phyloP scores from a whole-genome alignment of 129 eudicot species.

The Chrysanthemum seticuspe region DNA sequence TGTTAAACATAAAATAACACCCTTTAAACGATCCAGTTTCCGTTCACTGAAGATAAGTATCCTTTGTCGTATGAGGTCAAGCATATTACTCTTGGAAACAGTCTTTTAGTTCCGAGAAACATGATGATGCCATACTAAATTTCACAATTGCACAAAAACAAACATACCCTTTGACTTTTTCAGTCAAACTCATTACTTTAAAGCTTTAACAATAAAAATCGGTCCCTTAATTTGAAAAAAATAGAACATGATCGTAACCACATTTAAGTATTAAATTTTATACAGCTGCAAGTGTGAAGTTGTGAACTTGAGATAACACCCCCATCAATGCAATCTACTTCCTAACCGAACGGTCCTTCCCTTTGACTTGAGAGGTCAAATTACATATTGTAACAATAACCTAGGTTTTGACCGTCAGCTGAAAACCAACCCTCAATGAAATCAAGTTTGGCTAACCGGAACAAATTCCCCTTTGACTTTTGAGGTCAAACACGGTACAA shows the following conservation, averaged over 20 bases:
- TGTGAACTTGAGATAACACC: background rate
- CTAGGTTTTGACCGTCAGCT: background rate
- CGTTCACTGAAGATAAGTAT: background rate
- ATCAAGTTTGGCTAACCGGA: background rate
- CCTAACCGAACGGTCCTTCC: background rate
- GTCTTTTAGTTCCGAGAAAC: background rate
- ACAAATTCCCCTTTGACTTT: constrained; percentile 13
- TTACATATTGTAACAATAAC: background rate
- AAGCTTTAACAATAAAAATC: no score
- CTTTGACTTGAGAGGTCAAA: constrained; percentile 18
- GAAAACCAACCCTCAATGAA: background rate
- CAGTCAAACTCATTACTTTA: no score
- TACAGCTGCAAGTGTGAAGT: background rate
- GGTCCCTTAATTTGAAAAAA: no score
- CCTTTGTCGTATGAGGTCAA: constrained; percentile 13
- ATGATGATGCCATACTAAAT: background rate
- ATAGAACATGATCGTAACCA: no score
- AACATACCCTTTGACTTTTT: no score
- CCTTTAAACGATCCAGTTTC: background rate
- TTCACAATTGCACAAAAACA: background rate
- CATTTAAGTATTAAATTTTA: no score
- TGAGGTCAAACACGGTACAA: background rate
- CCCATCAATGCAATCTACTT: background rate
- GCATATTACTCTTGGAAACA: background rate
- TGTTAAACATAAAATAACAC: background rate